Base-by-base conservation (phyloP, 192 early-diverging fungal species). In the Paraglomus brasilianum region DNA sequence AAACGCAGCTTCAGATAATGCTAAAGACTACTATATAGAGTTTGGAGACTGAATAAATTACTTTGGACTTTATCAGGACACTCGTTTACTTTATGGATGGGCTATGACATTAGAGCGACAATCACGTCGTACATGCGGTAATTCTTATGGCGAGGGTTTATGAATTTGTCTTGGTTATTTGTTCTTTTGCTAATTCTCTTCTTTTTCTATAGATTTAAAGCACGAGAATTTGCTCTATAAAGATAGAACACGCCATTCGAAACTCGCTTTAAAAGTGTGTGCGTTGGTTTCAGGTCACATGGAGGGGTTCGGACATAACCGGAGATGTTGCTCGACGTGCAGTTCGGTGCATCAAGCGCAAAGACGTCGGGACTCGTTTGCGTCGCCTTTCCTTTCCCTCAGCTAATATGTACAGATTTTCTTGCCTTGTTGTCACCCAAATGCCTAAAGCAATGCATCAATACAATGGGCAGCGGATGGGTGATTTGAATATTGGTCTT, bases 391-490 rank as follows among this genome's bases (percentile, higher is more conserved):
- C 89, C 94, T 5, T 95, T 89, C 46, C 64, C 98, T 59, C 95
- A 99, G 72, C 77, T 99, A 14, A 92, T 99, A 24, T 98, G 95
- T 75, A 92, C 91, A 1, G 97, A 99, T 73, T 97, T 97, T 68
- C 68, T 99, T 47, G 83, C 92, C 6, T 82, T 91, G 6, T 74
- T 98, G 71, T 80, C 82, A 13, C 91, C 96, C 4, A 76, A 77
- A 8, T 86, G 90, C 48, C 71, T 99, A 47, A 83, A 86, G 14
- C 84, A 87, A 42, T 94, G 93, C 69, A 93, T 97, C 61, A 83
- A 90, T 55, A 87, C 90, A 0, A 66, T 98, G 40, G 90, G 83
- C 13, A 76, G 21, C 93, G 95, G 72, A 77, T 76, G 13, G 92
- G 93, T 36, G 97, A 99, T 74, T 76, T 98, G 45, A 99, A 99